Evolutionary conservation across 345 rosid species (phyloP), one percentile per base, ranked within the genome.

Genomic region (Cardamine resedifolia): DNA sequence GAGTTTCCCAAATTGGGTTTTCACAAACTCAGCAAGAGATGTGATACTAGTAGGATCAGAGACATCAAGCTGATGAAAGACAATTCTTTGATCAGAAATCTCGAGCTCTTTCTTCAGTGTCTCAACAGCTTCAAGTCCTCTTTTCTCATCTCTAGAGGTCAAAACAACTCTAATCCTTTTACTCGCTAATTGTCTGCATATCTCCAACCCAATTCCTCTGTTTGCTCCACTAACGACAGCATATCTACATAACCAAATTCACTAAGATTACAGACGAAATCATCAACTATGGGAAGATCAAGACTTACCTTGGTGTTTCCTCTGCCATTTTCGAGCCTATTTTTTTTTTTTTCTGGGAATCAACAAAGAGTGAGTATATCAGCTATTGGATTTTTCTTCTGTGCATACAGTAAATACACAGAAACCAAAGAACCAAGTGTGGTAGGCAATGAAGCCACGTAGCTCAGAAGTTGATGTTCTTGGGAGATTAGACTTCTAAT

Each of bases 1-100:
- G 49, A 82, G 83, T 58, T 82, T 85, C 15, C 87, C 87, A 27
- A 79, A 79, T 11, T 74, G 75, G 64, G 18, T 33, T 28, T 61
- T 70, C 55, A 85, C 56, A 62, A 82, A 83, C 52, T 65, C 73
- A 24, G 80, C 82, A 3, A 85, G 76, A 65, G 85, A 70, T n/a
- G 68, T 34, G 39, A 77, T 47, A 39, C 82, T 81, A 28, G 70
- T 26, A 18, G 66, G 71, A 52, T 84, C 85, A 10, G 75, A 12
- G 5, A 85, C 86, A 77, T 85, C 88, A 49, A 87, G 90, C 73
- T 76, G 82, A 73, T 83, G 83, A 62, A 82, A 85, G 8, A 82
- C 64, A 10, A 83, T 49, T 7, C 50, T 15, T 66, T 71, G 58
- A 58, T 80, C 80, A n/a, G 77, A 64, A 30, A 71, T 58, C 16